Evolutionary conservation across 2,329 filamentous ascomycete genomes (phyloP).

Genomic region (Fusarium tuaranense): DNA sequence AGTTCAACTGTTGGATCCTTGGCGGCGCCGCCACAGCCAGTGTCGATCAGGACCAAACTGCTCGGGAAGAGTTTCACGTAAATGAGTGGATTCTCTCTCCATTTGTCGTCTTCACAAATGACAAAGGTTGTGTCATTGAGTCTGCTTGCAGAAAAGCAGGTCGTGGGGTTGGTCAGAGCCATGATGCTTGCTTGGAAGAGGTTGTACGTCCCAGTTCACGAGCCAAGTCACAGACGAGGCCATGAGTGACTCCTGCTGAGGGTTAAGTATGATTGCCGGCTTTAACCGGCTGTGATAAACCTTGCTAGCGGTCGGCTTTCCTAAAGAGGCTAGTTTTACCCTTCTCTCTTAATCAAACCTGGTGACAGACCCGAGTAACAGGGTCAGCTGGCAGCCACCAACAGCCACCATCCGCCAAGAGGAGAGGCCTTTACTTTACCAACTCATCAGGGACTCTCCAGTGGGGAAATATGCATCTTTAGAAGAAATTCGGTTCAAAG

Average conservation of each 20-base stretch:
- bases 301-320: neutral
- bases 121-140: constrained; percentile 58
- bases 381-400: neutral
- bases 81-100: constrained; percentile 57
- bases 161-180: neutral
- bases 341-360: neutral
- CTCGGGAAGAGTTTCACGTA: constrained; percentile 56
- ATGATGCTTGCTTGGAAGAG: constrained; percentile 1
- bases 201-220: neutral
- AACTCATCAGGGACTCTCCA: neutral
- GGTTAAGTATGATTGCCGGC: neutral
- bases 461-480: neutral
- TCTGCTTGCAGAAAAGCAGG: constrained; percentile 1
- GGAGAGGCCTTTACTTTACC: neutral
- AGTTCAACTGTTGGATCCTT: constrained; percentile 39
- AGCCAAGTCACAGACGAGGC: neutral
- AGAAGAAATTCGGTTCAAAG: too few relatives aligned
- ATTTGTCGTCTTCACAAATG: constrained; percentile 57
- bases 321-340: neutral
- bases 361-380: neutral
- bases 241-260: neutral
- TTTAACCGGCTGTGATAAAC: neutral
- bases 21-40: constrained; percentile 56
- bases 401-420: neutral
- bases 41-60: constrained; percentile 56